phyloP scores from a whole-genome alignment of 2,329 filamentous ascomycete genomes.

The Curvularia spicifera region DNA sequence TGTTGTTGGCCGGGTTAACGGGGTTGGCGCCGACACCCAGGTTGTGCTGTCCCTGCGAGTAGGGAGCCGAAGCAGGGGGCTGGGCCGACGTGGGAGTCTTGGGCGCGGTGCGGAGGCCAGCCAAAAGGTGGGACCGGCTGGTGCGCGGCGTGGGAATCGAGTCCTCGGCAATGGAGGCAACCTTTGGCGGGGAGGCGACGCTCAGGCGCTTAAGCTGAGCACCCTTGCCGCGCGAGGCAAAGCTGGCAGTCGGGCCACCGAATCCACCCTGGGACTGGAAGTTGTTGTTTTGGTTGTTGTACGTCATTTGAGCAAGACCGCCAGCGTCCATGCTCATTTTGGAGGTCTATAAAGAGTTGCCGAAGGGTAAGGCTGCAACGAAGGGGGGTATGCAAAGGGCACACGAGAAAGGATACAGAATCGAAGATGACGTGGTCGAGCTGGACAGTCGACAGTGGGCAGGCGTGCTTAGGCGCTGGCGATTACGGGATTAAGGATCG shows the following conservation, averaged over 20 bases:
- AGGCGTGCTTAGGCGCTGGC: constrained; percentile 31
- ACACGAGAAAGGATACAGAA: constrained; percentile 43
- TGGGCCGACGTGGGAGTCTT: constrained; percentile 77
- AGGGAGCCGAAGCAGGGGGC: constrained; percentile 66
- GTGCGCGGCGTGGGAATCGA: constrained; percentile 79
- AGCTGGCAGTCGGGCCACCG: constrained; percentile 76
- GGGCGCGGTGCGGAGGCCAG: constrained; percentile 89
- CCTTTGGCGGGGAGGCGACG: constrained; percentile 75
- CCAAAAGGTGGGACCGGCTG: constrained; percentile 91
- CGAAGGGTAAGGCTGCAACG: constrained; percentile 41
- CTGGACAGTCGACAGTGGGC: constrained; percentile 24
- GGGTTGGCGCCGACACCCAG: constrained; percentile 54
- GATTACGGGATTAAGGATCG: constrained; percentile 53
- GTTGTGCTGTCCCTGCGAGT: constrained; percentile 61
- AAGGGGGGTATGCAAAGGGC: constrained; percentile 32
- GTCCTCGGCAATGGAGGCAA: constrained; percentile 69
- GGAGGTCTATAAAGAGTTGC: constrained; percentile 33
- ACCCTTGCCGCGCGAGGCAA: constrained; percentile 84
- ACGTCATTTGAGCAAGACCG: constrained; percentile 99
- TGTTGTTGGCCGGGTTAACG: constrained; percentile 49
- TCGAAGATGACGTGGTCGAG: constrained; percentile 33
- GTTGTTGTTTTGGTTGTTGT: constrained; percentile 71
- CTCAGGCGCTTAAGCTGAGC: constrained; percentile 87
- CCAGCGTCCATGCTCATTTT: constrained; percentile 83
- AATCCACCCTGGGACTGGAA: constrained; percentile 68